These are phyloP conservation scores for Penicillium turbatum DNA, from an alignment of 495 filamentous ascomycete genomes.

Conservation along the genomic window DNA sequence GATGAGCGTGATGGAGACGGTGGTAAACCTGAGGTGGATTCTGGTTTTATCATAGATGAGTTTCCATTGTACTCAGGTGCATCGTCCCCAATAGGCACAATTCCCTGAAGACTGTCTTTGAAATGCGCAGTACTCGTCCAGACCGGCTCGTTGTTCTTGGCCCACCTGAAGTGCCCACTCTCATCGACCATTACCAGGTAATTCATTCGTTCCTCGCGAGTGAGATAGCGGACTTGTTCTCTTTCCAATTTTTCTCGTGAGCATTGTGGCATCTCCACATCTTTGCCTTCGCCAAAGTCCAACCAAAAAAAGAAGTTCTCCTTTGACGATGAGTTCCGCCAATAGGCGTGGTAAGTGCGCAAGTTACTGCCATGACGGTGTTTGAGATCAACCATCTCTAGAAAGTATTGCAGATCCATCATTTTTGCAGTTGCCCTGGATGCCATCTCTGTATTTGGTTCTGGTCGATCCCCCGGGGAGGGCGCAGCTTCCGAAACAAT, in stretches of 20 bases:
- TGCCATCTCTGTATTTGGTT: slow-evolving; percentile 27
- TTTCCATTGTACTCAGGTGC: slow-evolving; percentile 45
- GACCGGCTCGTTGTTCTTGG: slow-evolving; percentile 70
- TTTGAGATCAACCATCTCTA: slow-evolving; percentile 90
- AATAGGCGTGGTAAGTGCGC: slow-evolving; percentile 76
- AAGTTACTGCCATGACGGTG: slow-evolving; percentile 86
- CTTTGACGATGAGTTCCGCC: slow-evolving; percentile 69
- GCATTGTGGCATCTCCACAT: slow-evolving; percentile 54
- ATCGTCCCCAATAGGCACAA: slow-evolving; percentile 62
- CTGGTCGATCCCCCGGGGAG: slow-evolving; percentile 24
- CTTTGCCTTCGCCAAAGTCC: slow-evolving; percentile 71
- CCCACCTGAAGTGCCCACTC: slow-evolving; percentile 68
- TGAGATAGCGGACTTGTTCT: slow-evolving; percentile 70
- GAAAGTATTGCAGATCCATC: slow-evolving; percentile 86
- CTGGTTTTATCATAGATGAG: not conserved
- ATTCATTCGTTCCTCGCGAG: slow-evolving; percentile 63
- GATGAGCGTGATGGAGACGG: slow-evolving; percentile 11
- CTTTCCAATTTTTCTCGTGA: slow-evolving; percentile 62
- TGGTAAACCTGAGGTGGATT: slow-evolving; percentile 1
- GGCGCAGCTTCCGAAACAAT: slow-evolving; percentile 13
- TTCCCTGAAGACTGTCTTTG: slow-evolving; percentile 74
- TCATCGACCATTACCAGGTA: slow-evolving; percentile 69
- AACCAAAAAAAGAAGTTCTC: slow-evolving; percentile 97
- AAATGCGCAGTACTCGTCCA: slow-evolving; percentile 66
- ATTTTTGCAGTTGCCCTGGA: slow-evolving; percentile 56